Conservation (phyloP, 495 filamentous ascomycete genomes). For the Aspergillus ostianus region DNA sequence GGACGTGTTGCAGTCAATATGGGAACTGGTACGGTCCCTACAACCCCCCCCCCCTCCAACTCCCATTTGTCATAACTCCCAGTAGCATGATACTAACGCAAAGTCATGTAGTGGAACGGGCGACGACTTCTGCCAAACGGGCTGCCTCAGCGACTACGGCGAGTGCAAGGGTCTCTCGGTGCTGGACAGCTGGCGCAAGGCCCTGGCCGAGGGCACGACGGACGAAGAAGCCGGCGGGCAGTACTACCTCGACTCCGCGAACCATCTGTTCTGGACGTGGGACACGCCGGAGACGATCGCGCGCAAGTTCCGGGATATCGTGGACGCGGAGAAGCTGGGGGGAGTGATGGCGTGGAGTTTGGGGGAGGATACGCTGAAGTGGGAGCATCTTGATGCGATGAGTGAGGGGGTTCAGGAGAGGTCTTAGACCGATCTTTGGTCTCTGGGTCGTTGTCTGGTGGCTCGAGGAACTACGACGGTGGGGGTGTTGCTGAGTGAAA, state of each 20-base stretch:
- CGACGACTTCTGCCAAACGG: constrained; percentile 37
- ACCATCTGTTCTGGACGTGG: constrained; percentile 72
- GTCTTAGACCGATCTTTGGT: background rate
- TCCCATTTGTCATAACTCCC: no score
- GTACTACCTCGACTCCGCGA: constrained; percentile 63
- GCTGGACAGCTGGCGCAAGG: constrained; percentile 45
- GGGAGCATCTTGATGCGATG: constrained; percentile 58
- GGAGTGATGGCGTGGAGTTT: constrained; percentile 74
- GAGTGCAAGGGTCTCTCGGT: constrained; percentile 41
- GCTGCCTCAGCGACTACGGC: constrained; percentile 43
- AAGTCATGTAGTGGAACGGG: constrained; percentile 31
- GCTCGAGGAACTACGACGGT: no score
- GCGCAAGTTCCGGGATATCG: constrained; percentile 61
- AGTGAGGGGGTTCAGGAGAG: constrained; percentile 41
- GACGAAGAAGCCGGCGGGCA: constrained; percentile 61
- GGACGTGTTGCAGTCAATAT: constrained; percentile 37
- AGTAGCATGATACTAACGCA: no score
- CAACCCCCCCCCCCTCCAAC: no score
- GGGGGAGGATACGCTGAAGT: constrained; percentile 65
- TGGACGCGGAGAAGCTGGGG: constrained; percentile 57
- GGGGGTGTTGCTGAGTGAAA: no score
- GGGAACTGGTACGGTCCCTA: constrained; percentile 45
- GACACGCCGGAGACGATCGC: constrained; percentile 62
- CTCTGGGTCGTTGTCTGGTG: background rate
- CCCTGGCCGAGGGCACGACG: constrained; percentile 52